Evolutionary conservation across 1,284 basidiomycete genomes (phyloP).

Genomic region (Boletus mariae): DNA sequence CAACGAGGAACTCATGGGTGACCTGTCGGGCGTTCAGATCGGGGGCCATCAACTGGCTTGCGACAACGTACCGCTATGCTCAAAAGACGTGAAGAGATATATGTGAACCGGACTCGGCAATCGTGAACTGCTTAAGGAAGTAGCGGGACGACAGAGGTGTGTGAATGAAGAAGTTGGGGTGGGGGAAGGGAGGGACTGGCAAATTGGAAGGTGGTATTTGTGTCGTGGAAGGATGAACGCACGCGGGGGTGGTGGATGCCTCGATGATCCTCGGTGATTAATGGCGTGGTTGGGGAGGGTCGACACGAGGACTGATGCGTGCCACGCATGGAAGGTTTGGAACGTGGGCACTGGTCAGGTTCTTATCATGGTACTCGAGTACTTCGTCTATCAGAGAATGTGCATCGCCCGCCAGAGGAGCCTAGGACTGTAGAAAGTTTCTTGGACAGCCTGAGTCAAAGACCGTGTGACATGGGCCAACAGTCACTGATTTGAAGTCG

Average conservation of each 20-base stretch:
- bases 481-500: neutral
- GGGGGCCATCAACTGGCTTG: conserved; percentile 1
- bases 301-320: conserved; percentile 20
- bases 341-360: conserved; percentile 14
- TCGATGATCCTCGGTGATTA: conserved; percentile 29
- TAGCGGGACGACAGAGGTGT: neutral
- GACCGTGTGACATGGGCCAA: neutral
- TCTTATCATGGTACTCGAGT: conserved; percentile 11
- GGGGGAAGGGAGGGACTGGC: neutral
- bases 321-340: conserved; percentile 5
- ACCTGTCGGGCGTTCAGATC: conserved; percentile 20
- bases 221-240: conserved; percentile 8
- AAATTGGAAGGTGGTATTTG: conserved; percentile 16
- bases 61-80: conserved; percentile 14
- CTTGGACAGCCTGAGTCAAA: neutral
- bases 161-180: neutral
- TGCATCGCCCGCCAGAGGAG: neutral
- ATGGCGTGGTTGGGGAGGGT: conserved; percentile 10
- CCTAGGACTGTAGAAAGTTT: neutral
- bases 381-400: neutral
- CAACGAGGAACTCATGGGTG: conserved; percentile 20
- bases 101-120: neutral
- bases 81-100: neutral
- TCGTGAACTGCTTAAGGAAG: neutral
- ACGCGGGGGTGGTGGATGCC: conserved; percentile 10